A percentile compares a stretch with the other conserved stretches of the same genome.
These are phyloP conservation scores for Penicillium sp. DNA, from an alignment of 2,329 filamentous ascomycete genomes.

Conservation along the genomic window DNA sequence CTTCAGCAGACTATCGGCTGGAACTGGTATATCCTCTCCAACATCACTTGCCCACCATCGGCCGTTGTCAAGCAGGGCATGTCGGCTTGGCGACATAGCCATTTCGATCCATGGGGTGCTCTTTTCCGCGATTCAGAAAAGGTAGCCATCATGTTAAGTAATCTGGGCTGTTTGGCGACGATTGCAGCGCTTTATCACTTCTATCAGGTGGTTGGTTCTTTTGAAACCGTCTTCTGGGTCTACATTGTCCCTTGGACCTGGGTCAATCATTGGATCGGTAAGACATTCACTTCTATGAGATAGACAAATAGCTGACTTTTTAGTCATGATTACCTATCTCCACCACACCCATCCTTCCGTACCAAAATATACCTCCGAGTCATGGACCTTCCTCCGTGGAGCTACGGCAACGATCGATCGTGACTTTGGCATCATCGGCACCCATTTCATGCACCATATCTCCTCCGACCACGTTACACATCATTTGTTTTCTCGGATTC, in stretches of 20 bases:
- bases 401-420: conserved; percentile 60
- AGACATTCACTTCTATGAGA: conserved; percentile 13
- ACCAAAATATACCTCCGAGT: conserved; percentile 54
- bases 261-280: conserved; percentile 65
- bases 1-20: conserved; percentile 60
- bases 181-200: conserved; percentile 46
- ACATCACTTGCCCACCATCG: conserved; percentile 38
- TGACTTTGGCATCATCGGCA: conserved; percentile 59
- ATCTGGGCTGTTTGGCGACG: conserved; percentile 51
- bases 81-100: conserved; percentile 33
- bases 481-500: conserved; percentile 57
- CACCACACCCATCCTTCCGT: conserved; percentile 61
- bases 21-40: conserved; percentile 59
- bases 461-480: conserved; percentile 60
- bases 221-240: conserved; percentile 51
- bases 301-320: background rate
- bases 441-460: conserved; percentile 62
- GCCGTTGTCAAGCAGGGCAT: conserved; percentile 47
- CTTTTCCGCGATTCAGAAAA: conserved; percentile 57
- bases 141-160: conserved; percentile 53
- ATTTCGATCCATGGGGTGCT: conserved; percentile 57
- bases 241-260: conserved; percentile 63
- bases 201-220: conserved; percentile 47
- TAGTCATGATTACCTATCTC: conserved; percentile 68
- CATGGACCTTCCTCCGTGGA: conserved; percentile 59